A percentile compares a stretch with the other conserved stretches of the same genome.
These are phyloP conservation scores for Tylopilus plumbeoviolaceoides DNA, from an alignment of 768 basidiomycete genomes.

Conservation along the genomic window DNA sequence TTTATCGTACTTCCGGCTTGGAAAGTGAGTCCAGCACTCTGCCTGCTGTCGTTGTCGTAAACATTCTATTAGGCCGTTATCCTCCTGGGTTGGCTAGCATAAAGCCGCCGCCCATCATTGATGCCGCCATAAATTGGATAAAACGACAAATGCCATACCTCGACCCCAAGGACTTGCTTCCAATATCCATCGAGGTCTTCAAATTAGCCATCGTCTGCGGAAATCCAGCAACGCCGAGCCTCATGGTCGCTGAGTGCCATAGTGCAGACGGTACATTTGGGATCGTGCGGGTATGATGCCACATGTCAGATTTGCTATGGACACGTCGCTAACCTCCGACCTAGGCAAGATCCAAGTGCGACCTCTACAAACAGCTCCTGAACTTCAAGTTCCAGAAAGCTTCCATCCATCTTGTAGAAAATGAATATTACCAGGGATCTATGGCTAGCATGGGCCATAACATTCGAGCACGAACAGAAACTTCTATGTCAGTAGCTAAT, in stretches of 20 bases:
- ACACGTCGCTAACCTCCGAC: constrained; percentile 7
- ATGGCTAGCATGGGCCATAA: constrained; percentile 65
- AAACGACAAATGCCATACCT: constrained; percentile 62
- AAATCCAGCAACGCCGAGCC: constrained; percentile 77
- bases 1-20: constrained; percentile 36
- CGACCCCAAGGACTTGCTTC: constrained; percentile 81
- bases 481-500: constrained; percentile 30
- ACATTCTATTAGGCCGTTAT: constrained; percentile 15
- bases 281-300: constrained; percentile 57
- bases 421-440: constrained; percentile 66
- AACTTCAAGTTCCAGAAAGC: constrained; percentile 67
- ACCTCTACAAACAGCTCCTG: constrained; percentile 78
- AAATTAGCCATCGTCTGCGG: constrained; percentile 84
- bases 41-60: neutral
- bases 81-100: constrained; percentile 26
- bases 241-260: constrained; percentile 80
- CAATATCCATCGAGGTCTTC: constrained; percentile 72
- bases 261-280: constrained; percentile 78
- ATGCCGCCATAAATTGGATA: constrained; percentile 47
- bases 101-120: constrained; percentile 33
- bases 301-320: neutral
- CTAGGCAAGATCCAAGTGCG: constrained; percentile 76
- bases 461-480: constrained; percentile 53
- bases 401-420: constrained; percentile 64
- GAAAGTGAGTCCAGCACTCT: constrained; percentile 31